Evolutionary conservation across 1,284 basidiomycete genomes (phyloP).

Genomic region (Leccinum fallax): DNA sequence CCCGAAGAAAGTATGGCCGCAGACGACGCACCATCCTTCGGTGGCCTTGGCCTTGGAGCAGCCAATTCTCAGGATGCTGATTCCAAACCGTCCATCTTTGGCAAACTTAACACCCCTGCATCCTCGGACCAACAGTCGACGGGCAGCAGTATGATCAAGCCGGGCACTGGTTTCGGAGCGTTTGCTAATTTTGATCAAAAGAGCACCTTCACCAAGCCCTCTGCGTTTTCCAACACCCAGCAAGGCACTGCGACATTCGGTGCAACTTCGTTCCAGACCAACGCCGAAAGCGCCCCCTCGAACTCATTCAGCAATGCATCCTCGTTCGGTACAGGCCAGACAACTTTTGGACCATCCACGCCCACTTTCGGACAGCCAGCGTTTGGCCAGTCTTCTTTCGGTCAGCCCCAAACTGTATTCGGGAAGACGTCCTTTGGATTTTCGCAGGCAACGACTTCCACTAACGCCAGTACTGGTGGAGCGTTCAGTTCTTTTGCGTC

Average conservation of each 20-base stretch:
- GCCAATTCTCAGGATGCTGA: constrained; percentile 28
- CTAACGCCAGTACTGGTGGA: constrained; percentile 15
- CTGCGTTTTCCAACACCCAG: constrained; percentile 16
- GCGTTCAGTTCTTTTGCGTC: constrained; percentile 38
- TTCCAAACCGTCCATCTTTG: constrained; percentile 39
- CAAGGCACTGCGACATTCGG: constrained; percentile 15
- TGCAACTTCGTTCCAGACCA: constrained; percentile 15
- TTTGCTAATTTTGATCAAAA: constrained; percentile 36
- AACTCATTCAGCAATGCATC: constrained; percentile 8
- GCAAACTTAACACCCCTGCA: constrained; percentile 20
- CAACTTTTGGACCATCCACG: constrained; percentile 27
- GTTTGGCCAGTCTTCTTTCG: constrained; percentile 41
- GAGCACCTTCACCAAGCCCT: constrained; percentile 28
- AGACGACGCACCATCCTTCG: constrained; percentile 38
- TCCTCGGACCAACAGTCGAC: constrained; percentile 16
- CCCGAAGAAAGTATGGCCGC: constrained; percentile 43
- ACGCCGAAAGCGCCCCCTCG: constrained; percentile 11
- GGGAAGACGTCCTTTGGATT: constrained; percentile 24
- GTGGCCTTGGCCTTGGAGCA: constrained; percentile 41
- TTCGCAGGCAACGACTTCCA: constrained; percentile 8
- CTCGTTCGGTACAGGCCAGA: constrained; percentile 31
- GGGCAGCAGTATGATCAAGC: constrained; percentile 35
- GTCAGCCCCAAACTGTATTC: constrained; percentile 35
- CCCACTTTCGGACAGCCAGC: constrained; percentile 36
- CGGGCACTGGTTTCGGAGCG: constrained; percentile 44